Evolutionary conservation across 1,284 basidiomycete genomes (phyloP).

Genomic region (Ustilago shanxiensis): DNA sequence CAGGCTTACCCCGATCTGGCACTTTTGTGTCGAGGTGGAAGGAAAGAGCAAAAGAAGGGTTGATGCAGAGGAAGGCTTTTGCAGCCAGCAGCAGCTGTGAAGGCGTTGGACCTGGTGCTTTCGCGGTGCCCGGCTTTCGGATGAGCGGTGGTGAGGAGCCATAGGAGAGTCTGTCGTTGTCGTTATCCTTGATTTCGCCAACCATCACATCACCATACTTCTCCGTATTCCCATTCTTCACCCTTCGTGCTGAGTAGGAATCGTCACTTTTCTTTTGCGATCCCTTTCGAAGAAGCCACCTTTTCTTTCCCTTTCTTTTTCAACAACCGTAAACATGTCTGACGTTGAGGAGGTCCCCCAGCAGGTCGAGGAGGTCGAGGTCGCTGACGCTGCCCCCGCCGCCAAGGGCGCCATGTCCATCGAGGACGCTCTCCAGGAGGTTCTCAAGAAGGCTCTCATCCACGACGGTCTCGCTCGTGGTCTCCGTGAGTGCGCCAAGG

Average conservation of each 20-base stretch:
- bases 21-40: too few species aligned
- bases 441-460: constrained; percentile 93
- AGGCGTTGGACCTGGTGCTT: not conserved
- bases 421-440: constrained; percentile 96
- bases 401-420: constrained; percentile 92
- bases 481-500: constrained; percentile 97
- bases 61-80: too few species aligned
- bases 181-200: constrained; percentile 14
- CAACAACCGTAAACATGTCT: constrained; percentile 60
- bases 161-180: not conserved
- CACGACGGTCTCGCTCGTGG: constrained; percentile 98
- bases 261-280: constrained; percentile 48
- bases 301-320: constrained; percentile 15
- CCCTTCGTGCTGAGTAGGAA: constrained; percentile 57
- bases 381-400: constrained; percentile 76
- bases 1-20: too few species aligned
- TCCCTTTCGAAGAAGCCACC: constrained; percentile 69
- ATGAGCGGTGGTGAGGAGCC: not conserved
- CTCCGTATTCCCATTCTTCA: constrained; percentile 51
- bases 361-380: constrained; percentile 76
- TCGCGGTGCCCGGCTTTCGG: not conserved
- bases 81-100: not conserved
- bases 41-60: too few species aligned
- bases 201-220: constrained; percentile 9
- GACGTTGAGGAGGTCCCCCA: constrained; percentile 68